Base-by-base conservation (phyloP, 2,329 filamentous ascomycete genomes). In the Trichoderma semiorbis region DNA sequence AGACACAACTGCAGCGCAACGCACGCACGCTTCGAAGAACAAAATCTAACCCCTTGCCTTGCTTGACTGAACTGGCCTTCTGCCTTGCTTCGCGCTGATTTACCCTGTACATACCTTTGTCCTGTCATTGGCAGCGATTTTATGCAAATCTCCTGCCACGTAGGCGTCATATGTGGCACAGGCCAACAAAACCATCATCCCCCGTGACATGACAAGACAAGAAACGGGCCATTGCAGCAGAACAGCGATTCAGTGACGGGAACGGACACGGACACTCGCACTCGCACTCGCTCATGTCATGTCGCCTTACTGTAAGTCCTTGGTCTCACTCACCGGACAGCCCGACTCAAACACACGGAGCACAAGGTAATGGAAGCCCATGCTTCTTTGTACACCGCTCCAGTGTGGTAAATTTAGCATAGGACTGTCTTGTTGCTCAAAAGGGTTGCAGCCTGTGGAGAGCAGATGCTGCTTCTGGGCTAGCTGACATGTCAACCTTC, bases 91-190 rank as follows among this genome's bases (percentile, higher is more conserved):
- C 55, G 28, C 30, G 28, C 16, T 30, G 55, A 58, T 60, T 34
- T 11, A 60, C 47, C 47, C 43, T 50, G 43, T 12, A 47, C 0
- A 47, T 11, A 21, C 43, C 12, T 21, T n/a, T 50, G 18, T n/a
- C 43, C 43, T 21, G 18, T 24, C 10, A 53, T 53, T 53, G 47
- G 47, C 47, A 53, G 47, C 5, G n/a, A 53, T 43, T 30, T 64
- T 26, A 21, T 47, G 39, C 36, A 43, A 43, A 43, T 43, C 39
- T 43, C 39, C 39, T 47, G 61, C 62, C 62, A 65, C 65, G 65
- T 68, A 68, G 53, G 65, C 65, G 53, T n/a, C 3, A 24, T 39
- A 34, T 55, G 43, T 55, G 34, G 68, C 58, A 70, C 68, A 70
- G 60, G 58, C 68, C 47, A 43, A n/a, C 39, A 43, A 43, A 66